Conservation (phyloP, 106 monocot genomes). For the Dactylorhiza incarnata region DNA sequence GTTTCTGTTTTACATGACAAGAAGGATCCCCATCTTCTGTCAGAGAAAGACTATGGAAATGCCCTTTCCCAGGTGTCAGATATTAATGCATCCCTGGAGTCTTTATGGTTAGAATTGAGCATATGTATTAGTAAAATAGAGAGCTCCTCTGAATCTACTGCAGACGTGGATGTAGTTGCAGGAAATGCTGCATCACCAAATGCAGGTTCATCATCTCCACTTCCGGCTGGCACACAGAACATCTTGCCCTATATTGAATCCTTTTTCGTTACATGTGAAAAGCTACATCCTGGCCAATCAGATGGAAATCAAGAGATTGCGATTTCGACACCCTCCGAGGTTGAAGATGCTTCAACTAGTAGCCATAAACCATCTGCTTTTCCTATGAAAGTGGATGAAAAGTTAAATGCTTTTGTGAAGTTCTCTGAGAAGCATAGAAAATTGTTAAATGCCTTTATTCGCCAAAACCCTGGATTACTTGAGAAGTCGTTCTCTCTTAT, state of each 20-base stretch:
- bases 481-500: constrained; percentile 95
- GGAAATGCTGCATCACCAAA: constrained; percentile 23
- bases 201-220: constrained; percentile 45
- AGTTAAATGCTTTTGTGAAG: constrained; percentile 66
- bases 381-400: constrained; percentile 49
- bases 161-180: constrained; percentile 35
- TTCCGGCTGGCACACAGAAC: constrained; percentile 86
- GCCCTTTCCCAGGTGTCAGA: constrained; percentile 64
- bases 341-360: constrained; percentile 47
- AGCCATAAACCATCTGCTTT: constrained; percentile 29
- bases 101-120: constrained; percentile 86
- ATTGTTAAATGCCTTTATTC: constrained; percentile 79
- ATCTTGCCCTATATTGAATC: constrained; percentile 95
- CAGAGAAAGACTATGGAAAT: constrained; percentile 49
- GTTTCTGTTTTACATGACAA: constrained; percentile 65
- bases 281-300: constrained; percentile 53
- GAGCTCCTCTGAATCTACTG: constrained; percentile 53
- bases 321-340: constrained; percentile 26
- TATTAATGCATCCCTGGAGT: constrained; percentile 73
- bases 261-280: constrained; percentile 95
- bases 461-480: constrained; percentile 91
- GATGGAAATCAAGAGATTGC: constrained; percentile 37
- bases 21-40: constrained; percentile 45
- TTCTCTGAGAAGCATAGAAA: constrained; percentile 90
- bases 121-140: constrained; percentile 88